Conservation (phyloP, 1,139 yeast species). For the Scheffersomyces segobiensis region DNA sequence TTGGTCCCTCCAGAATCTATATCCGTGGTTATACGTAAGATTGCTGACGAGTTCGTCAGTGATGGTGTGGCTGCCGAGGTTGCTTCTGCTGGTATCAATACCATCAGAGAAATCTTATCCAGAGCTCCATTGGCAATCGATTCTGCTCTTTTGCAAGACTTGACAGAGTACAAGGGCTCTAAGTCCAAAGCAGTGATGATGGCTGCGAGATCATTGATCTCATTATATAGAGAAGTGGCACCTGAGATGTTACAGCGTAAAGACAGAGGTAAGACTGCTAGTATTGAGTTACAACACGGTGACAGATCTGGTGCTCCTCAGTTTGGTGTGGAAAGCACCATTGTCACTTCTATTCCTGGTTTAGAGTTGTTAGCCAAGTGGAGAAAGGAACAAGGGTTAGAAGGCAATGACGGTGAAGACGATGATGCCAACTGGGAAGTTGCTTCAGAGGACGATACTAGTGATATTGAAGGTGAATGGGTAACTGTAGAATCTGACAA, state of each 20-base stretch:
- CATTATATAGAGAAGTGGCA: slow-evolving; percentile 88
- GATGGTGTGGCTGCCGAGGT: slow-evolving; percentile 98
- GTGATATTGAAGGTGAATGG: slow-evolving; percentile 66
- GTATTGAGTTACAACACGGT: slow-evolving; percentile 72
- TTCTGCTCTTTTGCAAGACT: slow-evolving; percentile 79
- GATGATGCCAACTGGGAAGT: slow-evolving; percentile 46
- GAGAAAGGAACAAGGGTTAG: slow-evolving; percentile 71
- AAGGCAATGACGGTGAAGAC: slow-evolving; percentile 38
- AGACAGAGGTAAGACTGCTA: slow-evolving; percentile 90
- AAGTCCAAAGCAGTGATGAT: slow-evolving; percentile 90
- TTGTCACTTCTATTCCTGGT: slow-evolving; percentile 78
- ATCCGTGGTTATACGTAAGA: slow-evolving; percentile 75
- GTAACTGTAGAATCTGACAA: slow-evolving; percentile 58
- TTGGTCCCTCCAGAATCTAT: slow-evolving; percentile 94
- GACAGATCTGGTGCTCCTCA: slow-evolving; percentile 45
- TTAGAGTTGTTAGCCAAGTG: slow-evolving; percentile 86
- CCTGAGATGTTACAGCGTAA: slow-evolving; percentile 91
- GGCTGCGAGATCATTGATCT: slow-evolving; percentile 90
- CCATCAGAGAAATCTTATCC: slow-evolving; percentile 87
- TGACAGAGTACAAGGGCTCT: slow-evolving; percentile 87
- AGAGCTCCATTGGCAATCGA: slow-evolving; percentile 96
- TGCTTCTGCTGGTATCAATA: slow-evolving; percentile 95
- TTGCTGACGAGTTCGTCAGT: slow-evolving; percentile 96
- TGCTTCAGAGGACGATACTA: slow-evolving; percentile 45
- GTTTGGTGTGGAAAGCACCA: slow-evolving; percentile 71